Base-by-base conservation (phyloP, 2,329 filamentous ascomycete genomes). In the Diaporthe batatas region DNA sequence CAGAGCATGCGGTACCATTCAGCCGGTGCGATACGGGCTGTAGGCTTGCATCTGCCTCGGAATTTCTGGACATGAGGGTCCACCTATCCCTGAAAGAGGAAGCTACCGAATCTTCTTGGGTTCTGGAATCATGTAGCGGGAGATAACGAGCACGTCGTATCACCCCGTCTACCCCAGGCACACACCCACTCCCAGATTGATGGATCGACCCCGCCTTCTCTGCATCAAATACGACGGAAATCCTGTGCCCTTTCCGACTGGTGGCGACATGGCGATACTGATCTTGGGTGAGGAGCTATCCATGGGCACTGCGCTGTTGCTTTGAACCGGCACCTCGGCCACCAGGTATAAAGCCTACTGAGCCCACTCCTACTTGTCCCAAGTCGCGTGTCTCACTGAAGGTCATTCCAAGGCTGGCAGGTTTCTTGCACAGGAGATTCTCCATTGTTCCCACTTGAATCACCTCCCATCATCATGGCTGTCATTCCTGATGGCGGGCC, bases 401-500 rank as follows among this genome's bases (percentile, higher is more conserved):
- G 21, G 18, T 5, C 23, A 21, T 18, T 58, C 25, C 7, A 42
- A 42, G 16, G 6, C 6, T 42, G 39, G 1, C 14, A 51, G 29
- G n/a, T 6, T 23, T 70, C 29, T 25, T 14, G 7, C 44, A 3
- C 32, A n/a, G 12, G 21, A 12, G 21, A 51, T 14, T 29, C 7
- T 29, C n/a, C 12, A n/a, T 51, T 47, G 6, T 25, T 51, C 29
- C 11, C 21, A 3, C 23, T 39, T 2, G 10, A 29, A 36, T n/a
- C 2, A 12, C n/a, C 0, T n/a, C 10, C 18, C 12, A 34, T 54
- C 55, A 64, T 14, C 36, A 67, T 71, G 70, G 59, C 57, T 21
- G 59, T 71, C 18, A 51, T 65, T 64, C 47, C 70, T 55, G 69
- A 65, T 12, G 69, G 49, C 55, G 58, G 69, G 36, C 70, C 70